phyloP scores from a whole-genome alignment of 257 asterid species.

The Penstemon eatonii region DNA sequence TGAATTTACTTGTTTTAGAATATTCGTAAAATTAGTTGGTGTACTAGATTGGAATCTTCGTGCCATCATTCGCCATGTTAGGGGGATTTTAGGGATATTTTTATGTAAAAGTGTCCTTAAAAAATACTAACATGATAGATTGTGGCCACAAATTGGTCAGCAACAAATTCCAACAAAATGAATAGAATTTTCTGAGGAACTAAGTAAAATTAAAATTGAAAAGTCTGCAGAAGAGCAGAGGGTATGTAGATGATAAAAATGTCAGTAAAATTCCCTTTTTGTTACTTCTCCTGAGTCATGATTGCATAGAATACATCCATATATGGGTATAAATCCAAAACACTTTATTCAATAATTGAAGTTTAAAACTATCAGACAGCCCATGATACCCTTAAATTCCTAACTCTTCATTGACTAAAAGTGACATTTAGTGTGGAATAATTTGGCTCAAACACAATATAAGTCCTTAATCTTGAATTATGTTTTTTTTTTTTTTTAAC shows the following conservation, averaged over 20 bases:
- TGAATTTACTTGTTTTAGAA: too few species aligned
- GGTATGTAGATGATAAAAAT: slow-evolving; percentile 26
- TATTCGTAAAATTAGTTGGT: slow-evolving; percentile 31
- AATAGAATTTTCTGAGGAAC: slow-evolving; percentile 31
- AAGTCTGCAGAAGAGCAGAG: background rate
- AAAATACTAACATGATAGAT: too few species aligned
- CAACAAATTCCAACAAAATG: slow-evolving; percentile 32
- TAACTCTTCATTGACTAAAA: background rate
- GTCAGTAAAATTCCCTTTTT: slow-evolving; percentile 45
- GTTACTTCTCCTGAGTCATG: slow-evolving; percentile 35
- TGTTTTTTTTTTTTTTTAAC: too few species aligned
- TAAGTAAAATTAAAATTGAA: background rate
- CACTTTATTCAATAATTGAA: slow-evolving; percentile 42
- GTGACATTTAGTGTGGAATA: slow-evolving; percentile 14
- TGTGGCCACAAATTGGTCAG: too few species aligned
- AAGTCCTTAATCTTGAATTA: too few species aligned
- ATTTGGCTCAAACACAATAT: slow-evolving; percentile 17
- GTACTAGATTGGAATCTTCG: too few species aligned
- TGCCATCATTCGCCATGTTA: too few species aligned
- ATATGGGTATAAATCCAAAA: slow-evolving; percentile 12
- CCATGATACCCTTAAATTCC: slow-evolving; percentile 39
- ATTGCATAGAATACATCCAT: slow-evolving; percentile 26
- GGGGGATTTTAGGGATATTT: too few species aligned
- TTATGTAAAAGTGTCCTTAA: too few species aligned
- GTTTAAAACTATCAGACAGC: slow-evolving; percentile 35